Evolutionary conservation across 1,139 yeast species (phyloP).

Genomic region (Hansenula lynferdii): DNA sequence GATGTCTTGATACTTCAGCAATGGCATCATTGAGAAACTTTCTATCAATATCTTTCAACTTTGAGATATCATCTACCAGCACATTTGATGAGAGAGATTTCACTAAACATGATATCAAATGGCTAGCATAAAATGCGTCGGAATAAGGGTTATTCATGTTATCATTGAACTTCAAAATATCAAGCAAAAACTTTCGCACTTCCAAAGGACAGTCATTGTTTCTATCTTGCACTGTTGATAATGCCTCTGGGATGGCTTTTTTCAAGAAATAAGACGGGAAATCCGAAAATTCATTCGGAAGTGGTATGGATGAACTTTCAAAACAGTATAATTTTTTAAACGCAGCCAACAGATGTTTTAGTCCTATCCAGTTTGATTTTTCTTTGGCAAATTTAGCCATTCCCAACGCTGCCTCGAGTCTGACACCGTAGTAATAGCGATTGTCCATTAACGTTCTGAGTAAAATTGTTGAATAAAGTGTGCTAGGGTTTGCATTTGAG

Average conservation of each 20-base stretch:
- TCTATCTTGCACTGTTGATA: slow-evolving; percentile 57
- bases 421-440: slow-evolving; percentile 83
- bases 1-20: slow-evolving; percentile 65
- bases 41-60: slow-evolving; percentile 24
- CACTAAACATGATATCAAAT: slow-evolving; percentile 54
- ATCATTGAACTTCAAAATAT: slow-evolving; percentile 77
- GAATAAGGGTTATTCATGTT: slow-evolving; percentile 74
- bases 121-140: slow-evolving; percentile 65
- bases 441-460: slow-evolving; percentile 79
- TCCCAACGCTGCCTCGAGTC: slow-evolving; percentile 84
- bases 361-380: slow-evolving; percentile 64
- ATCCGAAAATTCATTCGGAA: slow-evolving; percentile 75
- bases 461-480: slow-evolving; percentile 70
- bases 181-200: slow-evolving; percentile 60
- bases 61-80: slow-evolving; percentile 17
- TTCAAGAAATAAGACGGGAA: slow-evolving; percentile 63
- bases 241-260: slow-evolving; percentile 59
- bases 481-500: slow-evolving; percentile 43
- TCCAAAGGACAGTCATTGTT: slow-evolving; percentile 64
- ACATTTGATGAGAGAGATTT: slow-evolving; percentile 35
- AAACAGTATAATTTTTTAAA: slow-evolving; percentile 73
- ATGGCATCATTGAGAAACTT: slow-evolving; percentile 39
- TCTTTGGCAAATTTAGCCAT: slow-evolving; percentile 62
- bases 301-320: slow-evolving; percentile 58
- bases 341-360: slow-evolving; percentile 65